Evolutionary conservation across 495 filamentous ascomycete genomes (phyloP).

Genomic region (Endocarpon pusillum): DNA sequence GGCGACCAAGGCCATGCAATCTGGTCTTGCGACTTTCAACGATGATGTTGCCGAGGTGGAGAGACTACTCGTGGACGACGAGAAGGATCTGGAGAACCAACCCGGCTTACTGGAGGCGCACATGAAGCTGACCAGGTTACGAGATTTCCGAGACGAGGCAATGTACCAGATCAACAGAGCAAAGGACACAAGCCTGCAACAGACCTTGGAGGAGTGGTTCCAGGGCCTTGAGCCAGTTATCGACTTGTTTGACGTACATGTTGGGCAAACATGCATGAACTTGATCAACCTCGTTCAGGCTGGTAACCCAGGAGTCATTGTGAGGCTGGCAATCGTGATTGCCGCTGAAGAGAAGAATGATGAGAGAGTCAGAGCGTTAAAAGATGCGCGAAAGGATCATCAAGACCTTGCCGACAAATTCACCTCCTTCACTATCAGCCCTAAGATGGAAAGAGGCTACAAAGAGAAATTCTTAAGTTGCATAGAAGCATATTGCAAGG

Average conservation of each 20-base stretch:
- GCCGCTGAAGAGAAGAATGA: conserved; percentile 94
- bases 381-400: conserved; percentile 88
- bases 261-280: conserved; percentile 74
- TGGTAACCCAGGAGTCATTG: conserved; percentile 76
- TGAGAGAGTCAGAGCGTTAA: conserved; percentile 70
- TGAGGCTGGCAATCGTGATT: conserved; percentile 77
- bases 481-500: conserved; percentile 53
- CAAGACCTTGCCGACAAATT: conserved; percentile 84
- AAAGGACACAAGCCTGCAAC: conserved; percentile 52
- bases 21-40: conserved; percentile 70
- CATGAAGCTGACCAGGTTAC: conserved; percentile 75
- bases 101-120: conserved; percentile 78
- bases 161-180: conserved; percentile 81
- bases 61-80: conserved; percentile 59
- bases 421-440: conserved; percentile 82
- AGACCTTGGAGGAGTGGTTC: conserved; percentile 78
- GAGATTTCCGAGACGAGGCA: conserved; percentile 87
- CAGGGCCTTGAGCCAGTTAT: conserved; percentile 70
- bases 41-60: conserved; percentile 57
- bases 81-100: conserved; percentile 73
- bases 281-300: conserved; percentile 69
- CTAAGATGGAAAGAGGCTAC: conserved; percentile 84
- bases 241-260: conserved; percentile 88
- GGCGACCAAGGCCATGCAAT: conserved; percentile 80
- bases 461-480: conserved; percentile 84